Evolutionary conservation across 768 basidiomycete species (phyloP), one percentile per base, ranked within the genome.

Genomic region (Pulveroboletus frians): DNA sequence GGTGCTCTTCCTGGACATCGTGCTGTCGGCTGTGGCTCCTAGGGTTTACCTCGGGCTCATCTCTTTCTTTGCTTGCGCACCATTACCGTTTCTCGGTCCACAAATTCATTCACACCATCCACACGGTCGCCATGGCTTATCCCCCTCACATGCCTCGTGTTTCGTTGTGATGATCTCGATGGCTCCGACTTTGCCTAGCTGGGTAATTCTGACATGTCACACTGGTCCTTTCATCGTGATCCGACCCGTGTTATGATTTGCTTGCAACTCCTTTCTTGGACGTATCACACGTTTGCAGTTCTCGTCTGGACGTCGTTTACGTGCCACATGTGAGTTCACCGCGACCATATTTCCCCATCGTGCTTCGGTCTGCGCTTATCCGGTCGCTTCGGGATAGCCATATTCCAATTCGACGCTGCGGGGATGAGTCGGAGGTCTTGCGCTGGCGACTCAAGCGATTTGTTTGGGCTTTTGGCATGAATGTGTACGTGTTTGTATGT

Each of bases 401-500:
- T 50, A 21, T 36, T 44, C 31, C 46, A 18, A 27, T 53, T 37
- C 9, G 21, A 35, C 11, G 0, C 21, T 2, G 18, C 43, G 38
- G 27, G 21, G 45, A 8, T 34, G 23, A 26, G 14, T 21, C 31
- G 3, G 27, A 21, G 18, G 39, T 37, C 56, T 42, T 40, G 37
- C 58, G 46, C 47, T 17, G 17, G 15, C 21, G 3, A 14, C 9
- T 34, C n/a, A 8, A 4, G 21, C 9, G 7, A 11, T n/a, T 23
- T 32, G 39, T 43, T 39, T 38, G 52, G 37, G 43, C 34, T 20
- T 49, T 46, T 30, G 26, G 35, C 32, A 7, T 27, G 2, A 4
- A 50, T 47, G 43, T 63, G 52, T 61, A 57, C 46, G 46, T 63
- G 43, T 61, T 63, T 60, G 61, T 62, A 54, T 47, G n/a, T n/a